These are phyloP conservation scores for Microdochium nivale DNA, from an alignment of 2,329 filamentous ascomycete species.

Conservation along the genomic window DNA sequence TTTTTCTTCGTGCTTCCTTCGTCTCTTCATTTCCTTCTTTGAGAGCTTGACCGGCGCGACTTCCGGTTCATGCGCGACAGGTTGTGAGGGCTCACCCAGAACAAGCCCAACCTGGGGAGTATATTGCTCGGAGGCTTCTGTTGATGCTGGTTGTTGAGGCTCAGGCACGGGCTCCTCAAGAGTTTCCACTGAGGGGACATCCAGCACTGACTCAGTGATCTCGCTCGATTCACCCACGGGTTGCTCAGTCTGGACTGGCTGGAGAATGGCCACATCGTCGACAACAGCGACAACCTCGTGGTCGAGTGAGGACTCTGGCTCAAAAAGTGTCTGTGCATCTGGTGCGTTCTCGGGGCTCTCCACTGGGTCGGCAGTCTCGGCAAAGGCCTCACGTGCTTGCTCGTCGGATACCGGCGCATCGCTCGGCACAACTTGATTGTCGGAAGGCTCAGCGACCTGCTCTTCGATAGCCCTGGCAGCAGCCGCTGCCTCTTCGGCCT, in stretches of 20 bases:
- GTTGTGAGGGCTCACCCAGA: not conserved
- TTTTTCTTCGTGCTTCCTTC: not conserved
- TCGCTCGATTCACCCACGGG: not conserved
- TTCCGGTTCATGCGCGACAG: not conserved
- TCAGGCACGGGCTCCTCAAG: no score
- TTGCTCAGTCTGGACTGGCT: conserved; percentile 1
- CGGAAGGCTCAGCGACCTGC: not conserved
- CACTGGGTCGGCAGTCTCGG: no score
- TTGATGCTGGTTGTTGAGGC: no score
- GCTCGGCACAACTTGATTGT: no score
- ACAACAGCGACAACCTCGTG: conserved; percentile 1
- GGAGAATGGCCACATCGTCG: not conserved
- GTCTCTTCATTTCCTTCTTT: conserved; percentile 13
- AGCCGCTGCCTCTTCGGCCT: conserved; percentile 11
- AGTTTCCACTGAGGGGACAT: no score
- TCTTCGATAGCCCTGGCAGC: not conserved
- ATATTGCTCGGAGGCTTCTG: no score
- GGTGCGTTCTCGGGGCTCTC: no score
- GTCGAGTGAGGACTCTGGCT: conserved; percentile 1
- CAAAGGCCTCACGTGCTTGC: no score
- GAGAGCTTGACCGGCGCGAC: conserved; percentile 7
- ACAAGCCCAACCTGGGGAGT: no score
- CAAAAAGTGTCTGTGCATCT: not conserved
- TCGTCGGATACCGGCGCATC: no score
- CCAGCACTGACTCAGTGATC: no score